Base-by-base conservation (phyloP, 2,329 filamentous ascomycete species). In the Alternaria sp. region DNA sequence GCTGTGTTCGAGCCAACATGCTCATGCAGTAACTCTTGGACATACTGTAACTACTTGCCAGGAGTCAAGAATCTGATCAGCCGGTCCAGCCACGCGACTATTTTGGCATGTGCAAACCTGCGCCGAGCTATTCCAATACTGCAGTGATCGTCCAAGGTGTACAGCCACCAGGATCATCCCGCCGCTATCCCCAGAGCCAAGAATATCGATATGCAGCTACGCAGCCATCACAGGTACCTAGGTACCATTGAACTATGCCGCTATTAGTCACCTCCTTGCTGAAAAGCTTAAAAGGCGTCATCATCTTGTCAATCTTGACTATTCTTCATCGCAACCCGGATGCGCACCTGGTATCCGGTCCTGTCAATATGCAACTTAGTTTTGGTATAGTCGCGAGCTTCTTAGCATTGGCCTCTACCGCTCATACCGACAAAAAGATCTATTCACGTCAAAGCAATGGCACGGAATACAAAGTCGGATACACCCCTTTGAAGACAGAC, bases 401-500 rank as follows among this genome's bases (percentile, higher is more conserved):
- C 6, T 42, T 70, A n/a, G 61, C 61, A 16, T 53, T 60, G 20
- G 51, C 47, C 11, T 34, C 63, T 3, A 51, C 62, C 54, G 69
- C 67, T 44, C 54, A 47, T 12, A 57, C 39, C 24, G 59, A 48
- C 20, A 58, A 44, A 38, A 61, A 44, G 3, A 42, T 66, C 11
- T 46, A 51, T 24, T 55, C 58, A 16, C 71, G 70, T 5, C 66
- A 68, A 38, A 59, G 75, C n/a, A 78, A 74, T 16, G 72, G 57
- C n/a, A 67, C 70, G 2, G 71, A 66, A n/a, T 78, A 78, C 57
- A 60, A 67, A 34, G 51, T 76, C 26, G 68, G 72, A 42, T 59
- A 66, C 26, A 70, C 69, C 7, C 73, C 71, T 2, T 68, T 74
- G 16, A 72, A 75, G 81, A 85, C 76, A 59, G 75, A 32, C 67